These are phyloP conservation scores for Eimeria sp. DNA, from an alignment of 169 alveolate genomes.

Conservation along the genomic window DNA sequence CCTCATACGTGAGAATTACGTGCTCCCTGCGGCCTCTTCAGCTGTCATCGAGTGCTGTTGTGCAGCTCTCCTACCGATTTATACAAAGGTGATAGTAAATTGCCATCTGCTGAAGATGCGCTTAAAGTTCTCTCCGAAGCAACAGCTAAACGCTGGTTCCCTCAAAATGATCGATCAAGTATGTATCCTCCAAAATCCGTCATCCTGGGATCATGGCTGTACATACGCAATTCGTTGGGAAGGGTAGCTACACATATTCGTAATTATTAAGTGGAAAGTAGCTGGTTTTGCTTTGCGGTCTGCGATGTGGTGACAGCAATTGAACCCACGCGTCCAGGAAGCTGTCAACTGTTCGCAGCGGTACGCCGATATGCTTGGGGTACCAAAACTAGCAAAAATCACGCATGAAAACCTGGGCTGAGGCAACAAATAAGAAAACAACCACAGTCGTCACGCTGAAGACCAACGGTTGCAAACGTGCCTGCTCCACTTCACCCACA, in stretches of 20 bases:
- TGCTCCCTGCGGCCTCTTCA: background rate
- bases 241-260: background rate
- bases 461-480: background rate
- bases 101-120: background rate
- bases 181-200: too few relatives aligned
- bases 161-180: background rate
- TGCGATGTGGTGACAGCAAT: background rate
- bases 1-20: background rate
- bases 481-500: background rate
- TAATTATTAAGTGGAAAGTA: background rate
- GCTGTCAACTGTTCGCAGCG: background rate
- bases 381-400: background rate
- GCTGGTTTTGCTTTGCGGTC: background rate
- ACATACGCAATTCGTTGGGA: background rate
- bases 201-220: background rate
- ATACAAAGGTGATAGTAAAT: background rate
- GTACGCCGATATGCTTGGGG: background rate
- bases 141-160: background rate
- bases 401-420: background rate
- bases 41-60: background rate
- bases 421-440: background rate
- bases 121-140: background rate
- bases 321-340: background rate
- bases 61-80: background rate
- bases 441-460: background rate